Evolutionary conservation across 2,329 filamentous ascomycete genomes (phyloP), one percentile per base, ranked within the genome.

Genomic region (Penicillium occitanis): DNA sequence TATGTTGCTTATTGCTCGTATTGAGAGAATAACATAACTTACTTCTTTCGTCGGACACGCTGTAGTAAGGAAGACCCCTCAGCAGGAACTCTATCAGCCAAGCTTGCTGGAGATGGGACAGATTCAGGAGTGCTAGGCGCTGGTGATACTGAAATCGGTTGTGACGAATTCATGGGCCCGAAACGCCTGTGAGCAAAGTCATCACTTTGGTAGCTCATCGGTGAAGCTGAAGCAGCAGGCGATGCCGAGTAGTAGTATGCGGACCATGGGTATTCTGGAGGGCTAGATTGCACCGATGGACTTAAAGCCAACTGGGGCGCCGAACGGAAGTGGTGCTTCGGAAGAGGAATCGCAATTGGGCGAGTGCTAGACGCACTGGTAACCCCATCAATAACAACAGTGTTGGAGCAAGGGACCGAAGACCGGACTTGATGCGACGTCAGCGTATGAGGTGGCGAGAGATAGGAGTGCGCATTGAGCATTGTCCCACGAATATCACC

Each of bases 271-370:
- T 37, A 13, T 48, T 50, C 42, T 25, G 42, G 30, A 19, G 63
- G 40, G 55, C 57, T 60, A 33, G 63, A 42, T 25, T 65, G 40
- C 7, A 57, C 8, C 22, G 55, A 59, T 14, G 42, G 28, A n/a
- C 55, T 42, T 17, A 53, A 51, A 33, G 48, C n/a, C 8, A 37
- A 28, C n/a, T 57, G 48, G 14, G 51, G 19, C 14, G 19, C 30
- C 10, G 60, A 51, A 25, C 28, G 19, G 19, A 40, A 51, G 28
- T 22, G 19, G 30, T 35, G 44, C 8, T 35, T 51, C 5, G 53
- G 25, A n/a, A 25, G 17, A 30, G 63, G 55, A 22, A 60, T 60
- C 19, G 17, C 22, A 30, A 60, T 60, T 8, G 63, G 57, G 5
- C 42, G 63, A 44, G 63, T 51, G 7, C 25, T 25, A 46, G n/a